Conservation (phyloP, 441 rosid species). For the Viola pubescens region DNA sequence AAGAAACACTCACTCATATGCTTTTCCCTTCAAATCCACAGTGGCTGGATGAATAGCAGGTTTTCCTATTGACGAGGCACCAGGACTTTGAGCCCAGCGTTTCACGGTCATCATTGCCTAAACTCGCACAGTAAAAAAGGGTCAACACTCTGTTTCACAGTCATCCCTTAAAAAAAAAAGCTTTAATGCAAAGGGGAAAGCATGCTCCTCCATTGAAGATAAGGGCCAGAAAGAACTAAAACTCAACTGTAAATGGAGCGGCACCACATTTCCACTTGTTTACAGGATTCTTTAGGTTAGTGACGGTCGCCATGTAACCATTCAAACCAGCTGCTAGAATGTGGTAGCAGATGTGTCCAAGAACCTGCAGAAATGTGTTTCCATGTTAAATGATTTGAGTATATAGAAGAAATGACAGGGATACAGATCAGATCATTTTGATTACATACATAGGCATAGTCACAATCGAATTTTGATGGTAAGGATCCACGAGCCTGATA, state of each 20-base stretch:
- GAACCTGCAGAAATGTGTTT: conserved; percentile 45
- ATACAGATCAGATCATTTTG: conserved; percentile 2
- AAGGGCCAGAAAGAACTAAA: neutral
- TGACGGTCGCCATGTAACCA: conserved; percentile 97
- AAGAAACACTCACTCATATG: conserved; percentile 65
- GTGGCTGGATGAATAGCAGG: conserved; percentile 95
- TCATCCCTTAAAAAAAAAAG: no score
- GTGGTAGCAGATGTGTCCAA: conserved; percentile 94
- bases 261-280: conserved; percentile 99
- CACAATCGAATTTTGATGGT: conserved; percentile 95
- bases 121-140: neutral
- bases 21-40: conserved; percentile 93
- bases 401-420: neutral
- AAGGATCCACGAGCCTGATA: conserved; percentile 98
- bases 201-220: no score
- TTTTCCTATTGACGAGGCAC: conserved; percentile 65
- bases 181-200: no score
- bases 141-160: neutral
- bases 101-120: conserved; percentile 96
- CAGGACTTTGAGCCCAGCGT: conserved; percentile 84
- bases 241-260: conserved; percentile 83
- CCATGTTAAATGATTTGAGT: conserved; percentile 6
- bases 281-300: conserved; percentile 81
- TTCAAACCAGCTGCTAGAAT: conserved; percentile 90
- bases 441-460: conserved; percentile 84